phyloP scores from a whole-genome alignment of 257 asterid species.

The Hygrophila difformis region DNA sequence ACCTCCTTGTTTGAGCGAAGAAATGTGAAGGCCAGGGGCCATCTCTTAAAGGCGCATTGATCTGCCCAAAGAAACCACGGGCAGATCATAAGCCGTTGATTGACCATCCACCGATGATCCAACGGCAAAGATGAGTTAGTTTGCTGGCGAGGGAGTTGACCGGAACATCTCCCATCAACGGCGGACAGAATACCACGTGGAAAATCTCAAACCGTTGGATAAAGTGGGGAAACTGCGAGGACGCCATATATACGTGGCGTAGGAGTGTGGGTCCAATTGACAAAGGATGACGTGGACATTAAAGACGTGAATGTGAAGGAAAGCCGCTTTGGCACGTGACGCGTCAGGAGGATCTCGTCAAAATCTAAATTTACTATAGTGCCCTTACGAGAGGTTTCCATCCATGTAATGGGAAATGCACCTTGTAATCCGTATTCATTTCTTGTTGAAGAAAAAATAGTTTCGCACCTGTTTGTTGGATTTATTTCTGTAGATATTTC shows the following conservation, averaged over 20 bases:
- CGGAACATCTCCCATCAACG: conserved; percentile 43
- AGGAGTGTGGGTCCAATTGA: conserved; percentile 20
- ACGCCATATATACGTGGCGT: conserved; percentile 18
- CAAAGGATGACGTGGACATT: conserved; percentile 22
- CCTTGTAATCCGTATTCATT: too few relatives aligned
- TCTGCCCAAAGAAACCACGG: conserved; percentile 70
- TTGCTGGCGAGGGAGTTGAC: conserved; percentile 68
- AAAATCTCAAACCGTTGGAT: conserved; percentile 2
- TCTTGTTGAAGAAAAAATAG: too few relatives aligned
- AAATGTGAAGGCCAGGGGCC: conserved; percentile 33
- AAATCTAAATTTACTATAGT: conserved; percentile 7
- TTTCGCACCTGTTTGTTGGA: neutral
- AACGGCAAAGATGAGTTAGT: conserved; percentile 29
- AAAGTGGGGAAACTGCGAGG: conserved; percentile 10
- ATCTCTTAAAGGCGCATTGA: conserved; percentile 85
- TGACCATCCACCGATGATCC: conserved; percentile 17
- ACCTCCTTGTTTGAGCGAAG: conserved; percentile 74
- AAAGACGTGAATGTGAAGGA: conserved; percentile 52
- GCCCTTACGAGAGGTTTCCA: too few relatives aligned
- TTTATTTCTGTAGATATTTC: neutral
- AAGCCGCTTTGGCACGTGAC: conserved; percentile 45
- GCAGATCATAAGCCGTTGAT: conserved; percentile 46
- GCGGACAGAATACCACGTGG: conserved; percentile 70
- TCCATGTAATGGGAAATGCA: too few relatives aligned
- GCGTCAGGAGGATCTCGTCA: conserved; percentile 43